Evolutionary conservation across 2,329 filamentous ascomycete genomes (phyloP).

Genomic region (Botryosphaeria dothidea): DNA sequence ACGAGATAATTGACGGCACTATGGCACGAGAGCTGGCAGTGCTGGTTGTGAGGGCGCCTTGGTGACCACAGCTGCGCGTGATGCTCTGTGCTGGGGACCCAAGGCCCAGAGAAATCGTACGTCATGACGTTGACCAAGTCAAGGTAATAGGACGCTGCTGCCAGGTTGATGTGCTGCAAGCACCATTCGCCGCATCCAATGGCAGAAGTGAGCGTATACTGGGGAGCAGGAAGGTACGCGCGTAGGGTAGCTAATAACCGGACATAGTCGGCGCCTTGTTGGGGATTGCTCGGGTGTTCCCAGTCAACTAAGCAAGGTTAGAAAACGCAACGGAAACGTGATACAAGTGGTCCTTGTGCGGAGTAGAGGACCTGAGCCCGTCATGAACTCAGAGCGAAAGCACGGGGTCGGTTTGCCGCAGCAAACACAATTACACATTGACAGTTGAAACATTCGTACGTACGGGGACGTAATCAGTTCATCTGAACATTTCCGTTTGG

Average conservation of each 20-base stretch:
- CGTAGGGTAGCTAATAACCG: conserved; percentile 67
- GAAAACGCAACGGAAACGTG: not conserved
- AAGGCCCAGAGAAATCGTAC: conserved; percentile 76
- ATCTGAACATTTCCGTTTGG: too few relatives aligned
- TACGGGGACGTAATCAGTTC: too few relatives aligned
- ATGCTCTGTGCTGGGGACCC: conserved; percentile 68
- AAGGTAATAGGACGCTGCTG: conserved; percentile 62
- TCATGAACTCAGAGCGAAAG: not conserved
- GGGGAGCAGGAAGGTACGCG: conserved; percentile 65
- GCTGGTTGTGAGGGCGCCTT: conserved; percentile 54
- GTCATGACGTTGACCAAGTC: conserved; percentile 78
- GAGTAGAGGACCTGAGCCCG: not conserved
- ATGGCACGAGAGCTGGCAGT: conserved; percentile 61
- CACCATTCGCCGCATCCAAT: conserved; percentile 68
- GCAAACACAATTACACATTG: too few relatives aligned
- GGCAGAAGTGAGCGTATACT: conserved; percentile 70
- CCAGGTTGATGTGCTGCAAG: conserved; percentile 69
- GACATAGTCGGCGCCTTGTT: conserved; percentile 71
- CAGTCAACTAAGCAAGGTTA: conserved; percentile 65
- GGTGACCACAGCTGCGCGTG: conserved; percentile 73
- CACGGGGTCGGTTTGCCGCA: too few relatives aligned
- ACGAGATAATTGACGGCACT: conserved; percentile 67
- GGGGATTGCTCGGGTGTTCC: conserved; percentile 69
- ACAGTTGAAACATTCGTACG: too few relatives aligned
- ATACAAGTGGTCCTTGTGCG: not conserved